Evolutionary conservation across 345 rosid species (phyloP), one percentile per base, ranked within the genome.

Genomic region (Nephelium lappaceum): DNA sequence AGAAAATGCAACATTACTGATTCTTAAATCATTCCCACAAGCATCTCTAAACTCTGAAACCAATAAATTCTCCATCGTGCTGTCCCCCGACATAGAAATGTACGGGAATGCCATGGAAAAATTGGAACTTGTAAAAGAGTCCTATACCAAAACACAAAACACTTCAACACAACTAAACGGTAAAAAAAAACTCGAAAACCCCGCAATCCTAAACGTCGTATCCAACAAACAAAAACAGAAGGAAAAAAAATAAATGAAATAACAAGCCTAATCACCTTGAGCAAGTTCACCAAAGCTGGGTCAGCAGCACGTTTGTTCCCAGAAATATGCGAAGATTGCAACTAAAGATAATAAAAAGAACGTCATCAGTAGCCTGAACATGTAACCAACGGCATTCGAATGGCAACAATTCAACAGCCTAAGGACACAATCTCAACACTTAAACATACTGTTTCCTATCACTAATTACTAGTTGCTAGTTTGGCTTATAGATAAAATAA

Each of bases 31-130:
- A 70, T 81, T 49, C 25, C 89, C 86, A 80, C 99, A 94, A 69
- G 91, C 87, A 81, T 92, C 89, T 19, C 78, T 82, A 68, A 96
- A 92, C 24, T 89, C 92, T 38, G 92, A 88, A 82, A 94, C 80
- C 87, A 96, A 88, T 47, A 86, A 81, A 74, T 62, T 86, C 83
- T 93, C 97, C 89, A 96, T 87, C 62, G 90, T 83, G 84, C 92
- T 93, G 79, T 90, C 91, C 83, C 85, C 89, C n/a, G 93, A 85
- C 43, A 93, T 81, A 80, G 89, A 74, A 84, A 96, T 88, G 71
- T 89, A 96, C 16, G 98, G 99, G 82, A 94, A 96, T 41, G 95
- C 99, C 97, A 94, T 67, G 69, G 99, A 96, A 82, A 92, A 92
- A 79, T 92, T 96, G 81, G 98, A 91, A 51, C 77, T 81, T 16